Base-by-base conservation (phyloP, 2,329 filamentous ascomycete genomes). In the Ramularia endophylla region DNA sequence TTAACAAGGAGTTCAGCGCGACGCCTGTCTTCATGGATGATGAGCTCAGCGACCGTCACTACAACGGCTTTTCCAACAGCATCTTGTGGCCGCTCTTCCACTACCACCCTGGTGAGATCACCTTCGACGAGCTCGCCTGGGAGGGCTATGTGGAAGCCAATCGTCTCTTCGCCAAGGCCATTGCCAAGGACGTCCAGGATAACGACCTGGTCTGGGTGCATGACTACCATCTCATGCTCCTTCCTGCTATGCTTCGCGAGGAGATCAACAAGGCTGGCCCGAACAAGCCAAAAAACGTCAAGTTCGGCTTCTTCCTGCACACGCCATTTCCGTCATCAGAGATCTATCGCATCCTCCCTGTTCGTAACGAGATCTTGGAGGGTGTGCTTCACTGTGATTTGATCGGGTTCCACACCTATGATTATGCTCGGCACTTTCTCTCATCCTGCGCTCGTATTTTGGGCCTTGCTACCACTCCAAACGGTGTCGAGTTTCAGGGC, bases 21-120 rank as follows among this genome's bases (percentile, higher is more conserved):
- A 80, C 94, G 29, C 90, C 92, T 1, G 85, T 98, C 40, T 95
- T 95, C 63, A 81, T 97, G 59, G 85, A 89, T 47, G 87, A 95
- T 57, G 88, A 97, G 54, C 77, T 97, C 47, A 89, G 89, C 38
- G 92, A 97, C 64, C 79, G 83, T 49, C 92, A 97, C 67, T 97
- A 98, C 74, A 98, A 98, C 61, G 92, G 92, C 35, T 97, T 97
- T 65, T 90, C 89, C 27, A 97, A 98, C 67, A 94, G 87, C 6
- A 97, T 97, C 64, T 81, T 98, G 46, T 98, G 92, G 92, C 92
- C 92, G 2, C 80, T 98, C 28, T 94, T 98, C 73, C 92, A 97
- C 71, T 97, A 97, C 69, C 92, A 98, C 66, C 90, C 92, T 37
- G 90, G 90, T 62, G 90, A 97, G 73, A 95, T 97, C 57, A 95